Conservation (phyloP, 805 yeast genomes). For the Saccharomycopsis fodiens region DNA sequence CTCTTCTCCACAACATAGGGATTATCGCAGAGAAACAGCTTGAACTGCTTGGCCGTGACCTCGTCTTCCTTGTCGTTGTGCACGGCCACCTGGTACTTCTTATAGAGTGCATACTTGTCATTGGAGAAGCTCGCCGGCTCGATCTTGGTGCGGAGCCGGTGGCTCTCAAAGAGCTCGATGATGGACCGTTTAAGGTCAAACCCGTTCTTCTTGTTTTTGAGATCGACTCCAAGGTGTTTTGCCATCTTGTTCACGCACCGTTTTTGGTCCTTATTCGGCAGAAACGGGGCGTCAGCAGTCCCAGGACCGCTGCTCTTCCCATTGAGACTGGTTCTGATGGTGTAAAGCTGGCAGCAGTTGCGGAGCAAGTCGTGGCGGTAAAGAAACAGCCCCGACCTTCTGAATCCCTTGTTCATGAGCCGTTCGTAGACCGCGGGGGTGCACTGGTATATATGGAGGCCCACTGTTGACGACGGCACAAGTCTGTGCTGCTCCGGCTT, state of each 20-base stretch:
- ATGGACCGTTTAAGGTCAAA: constrained; percentile 14
- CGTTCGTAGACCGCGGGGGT: constrained; percentile 44
- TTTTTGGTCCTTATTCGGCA: constrained; percentile 57
- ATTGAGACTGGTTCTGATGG: constrained; percentile 55
- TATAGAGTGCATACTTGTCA: constrained; percentile 57
- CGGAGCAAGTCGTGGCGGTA: constrained; percentile 62
- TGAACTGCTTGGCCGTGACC: constrained; percentile 41
- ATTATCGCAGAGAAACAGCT: constrained; percentile 57
- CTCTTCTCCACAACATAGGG: constrained; percentile 41
- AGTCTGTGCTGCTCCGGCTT: constrained; percentile 1
- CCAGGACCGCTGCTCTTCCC: no score
- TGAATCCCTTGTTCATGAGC: constrained; percentile 64
- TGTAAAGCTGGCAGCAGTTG: constrained; percentile 72
- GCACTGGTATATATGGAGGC: constrained; percentile 6
- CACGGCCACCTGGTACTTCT: constrained; percentile 60
- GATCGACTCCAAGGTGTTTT: constrained; percentile 27
- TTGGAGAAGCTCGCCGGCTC: constrained; percentile 44
- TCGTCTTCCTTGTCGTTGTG: constrained; percentile 55
- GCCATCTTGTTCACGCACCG: constrained; percentile 57
- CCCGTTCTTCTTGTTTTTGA: constrained; percentile 14
- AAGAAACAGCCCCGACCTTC: constrained; percentile 68
- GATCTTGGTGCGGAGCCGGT: constrained; percentile 34
- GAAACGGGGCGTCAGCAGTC: constrained; percentile 25
- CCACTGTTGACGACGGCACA: constrained; percentile 6
- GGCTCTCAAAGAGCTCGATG: constrained; percentile 19